phyloP scores from a whole-genome alignment of 2,329 filamentous ascomycete species.

The Orbilia oligospora region DNA sequence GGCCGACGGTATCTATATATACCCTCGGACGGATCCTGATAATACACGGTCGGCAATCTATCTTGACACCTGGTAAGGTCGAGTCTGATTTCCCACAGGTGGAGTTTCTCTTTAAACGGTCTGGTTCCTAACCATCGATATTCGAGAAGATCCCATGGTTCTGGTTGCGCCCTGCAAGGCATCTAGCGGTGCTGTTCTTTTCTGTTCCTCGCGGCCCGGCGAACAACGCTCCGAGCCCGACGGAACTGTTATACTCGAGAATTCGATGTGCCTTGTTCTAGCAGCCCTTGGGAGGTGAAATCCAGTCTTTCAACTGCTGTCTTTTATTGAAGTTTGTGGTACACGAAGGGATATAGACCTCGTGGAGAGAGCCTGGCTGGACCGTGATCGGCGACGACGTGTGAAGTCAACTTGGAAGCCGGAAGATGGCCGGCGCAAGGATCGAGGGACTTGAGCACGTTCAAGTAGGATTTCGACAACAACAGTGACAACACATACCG shows the following conservation, averaged over 20 bases:
- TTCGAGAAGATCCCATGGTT: conserved; percentile 26
- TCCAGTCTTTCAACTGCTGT: background rate
- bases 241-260: background rate
- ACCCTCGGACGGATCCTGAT: background rate
- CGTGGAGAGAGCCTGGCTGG: background rate
- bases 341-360: background rate
- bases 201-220: background rate
- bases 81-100: conserved; percentile 24
- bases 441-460: background rate
- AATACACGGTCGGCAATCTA: conserved; percentile 2
- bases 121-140: conserved; percentile 12
- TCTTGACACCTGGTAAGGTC: conserved; percentile 19
- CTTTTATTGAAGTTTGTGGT: background rate
- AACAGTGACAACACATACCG: background rate
- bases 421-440: background rate
- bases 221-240: background rate
- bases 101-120: conserved; percentile 14
- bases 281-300: background rate
- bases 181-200: background rate
- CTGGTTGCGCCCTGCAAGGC: conserved; percentile 25
- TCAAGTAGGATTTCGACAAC: background rate
- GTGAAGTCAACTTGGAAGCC: background rate
- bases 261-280: background rate
- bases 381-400: background rate
- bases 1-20: conserved; percentile 9